Base-by-base conservation (phyloP, 768 basidiomycete species). In the Auriscalpium orientale region DNA sequence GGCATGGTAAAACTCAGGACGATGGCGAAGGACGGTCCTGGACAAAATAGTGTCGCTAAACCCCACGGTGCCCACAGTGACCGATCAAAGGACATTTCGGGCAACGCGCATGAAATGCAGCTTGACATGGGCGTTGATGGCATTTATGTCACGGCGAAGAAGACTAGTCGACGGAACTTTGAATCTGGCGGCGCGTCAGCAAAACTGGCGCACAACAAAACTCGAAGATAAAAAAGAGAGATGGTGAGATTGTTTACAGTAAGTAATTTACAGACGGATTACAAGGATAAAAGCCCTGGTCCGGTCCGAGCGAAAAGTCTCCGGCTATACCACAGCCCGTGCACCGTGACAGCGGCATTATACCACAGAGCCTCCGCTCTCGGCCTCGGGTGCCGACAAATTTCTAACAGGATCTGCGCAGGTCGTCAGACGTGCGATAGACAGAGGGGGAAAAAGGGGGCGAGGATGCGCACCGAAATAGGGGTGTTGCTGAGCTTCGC, bases 391-490 rank as follows among this genome's bases (percentile, higher is more conserved):
- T 64, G 72, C 67, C 46, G 75, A 71, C 45, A 71, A 74, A 65
- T 77, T 80, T 66, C 85, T 79, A 59, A 89, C 81, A 44, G 86
- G 85, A 67, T 89, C 89, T 91, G 58, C 28, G 46, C 48, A 46
- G 54, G n/a, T 54, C 63, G n/a, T 35, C 38, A 38, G 58, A 64
- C 13, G 59, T 61, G 48, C 65, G 47, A 46, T 55, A 56, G 38
- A 59, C 54, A 55, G 58, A 22, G 55, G 44, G 52, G 59, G 33
- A 46, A 48, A 54, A 37, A 53, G 50, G 52, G 53, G 53, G 51
- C 53, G n/a, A n/a, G n/a, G n/a, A n/a, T n/a, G n/a, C 74, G 57
- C 64, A 90, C 90, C 89, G 66, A 98, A 98, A 74, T 97, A 98
- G n/a, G 87, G 79, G 65, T 97, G 95, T 16, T 76, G 78, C 68